Evolutionary conservation across 306 rosid species (phyloP).

Genomic region (Gastrolobium villosum): DNA sequence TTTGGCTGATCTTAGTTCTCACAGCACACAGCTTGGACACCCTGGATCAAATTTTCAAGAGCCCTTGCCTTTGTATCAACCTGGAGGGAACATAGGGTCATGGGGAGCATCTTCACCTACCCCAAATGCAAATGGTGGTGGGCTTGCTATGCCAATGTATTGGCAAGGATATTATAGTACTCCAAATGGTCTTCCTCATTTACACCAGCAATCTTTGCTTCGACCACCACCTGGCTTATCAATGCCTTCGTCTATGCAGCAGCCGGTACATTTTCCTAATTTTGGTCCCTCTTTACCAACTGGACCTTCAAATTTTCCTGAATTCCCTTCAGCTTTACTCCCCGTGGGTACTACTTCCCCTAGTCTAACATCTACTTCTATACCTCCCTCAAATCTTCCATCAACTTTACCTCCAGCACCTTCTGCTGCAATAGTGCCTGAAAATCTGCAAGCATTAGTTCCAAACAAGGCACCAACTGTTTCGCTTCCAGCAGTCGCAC

Average conservation of each 20-base stretch:
- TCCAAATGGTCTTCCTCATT: constrained; percentile 85
- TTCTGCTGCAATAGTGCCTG: constrained; percentile 62
- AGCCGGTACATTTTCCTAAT: constrained; percentile 80
- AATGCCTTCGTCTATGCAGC: constrained; percentile 86
- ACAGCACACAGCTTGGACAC: constrained; percentile 68
- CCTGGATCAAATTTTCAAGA: constrained; percentile 80
- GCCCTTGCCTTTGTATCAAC: constrained; percentile 86
- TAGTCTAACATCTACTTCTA: constrained; percentile 55
- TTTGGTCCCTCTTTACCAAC: constrained; percentile 65
- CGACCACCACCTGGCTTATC: constrained; percentile 90
- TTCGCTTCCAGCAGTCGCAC: constrained; percentile 50
- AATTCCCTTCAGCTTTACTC: constrained; percentile 64
- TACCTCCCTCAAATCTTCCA: constrained; percentile 49
- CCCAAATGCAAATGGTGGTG: constrained; percentile 77
- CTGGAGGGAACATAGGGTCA: constrained; percentile 80
- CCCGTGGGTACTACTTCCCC: constrained; percentile 61
- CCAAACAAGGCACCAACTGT: constrained; percentile 61
- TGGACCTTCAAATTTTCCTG: constrained; percentile 71
- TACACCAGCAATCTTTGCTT: constrained; percentile 83
- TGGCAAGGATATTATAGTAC: constrained; percentile 98
- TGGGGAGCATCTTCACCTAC: constrained; percentile 88
- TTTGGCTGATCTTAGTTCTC: constrained; percentile 72
- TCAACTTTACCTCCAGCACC: constrained; percentile 58
- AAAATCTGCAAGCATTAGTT: constrained; percentile 58
- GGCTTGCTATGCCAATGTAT: constrained; percentile 89